Base-by-base conservation (phyloP, 2,329 filamentous ascomycete genomes). In the Westerdykella aurantiaca region DNA sequence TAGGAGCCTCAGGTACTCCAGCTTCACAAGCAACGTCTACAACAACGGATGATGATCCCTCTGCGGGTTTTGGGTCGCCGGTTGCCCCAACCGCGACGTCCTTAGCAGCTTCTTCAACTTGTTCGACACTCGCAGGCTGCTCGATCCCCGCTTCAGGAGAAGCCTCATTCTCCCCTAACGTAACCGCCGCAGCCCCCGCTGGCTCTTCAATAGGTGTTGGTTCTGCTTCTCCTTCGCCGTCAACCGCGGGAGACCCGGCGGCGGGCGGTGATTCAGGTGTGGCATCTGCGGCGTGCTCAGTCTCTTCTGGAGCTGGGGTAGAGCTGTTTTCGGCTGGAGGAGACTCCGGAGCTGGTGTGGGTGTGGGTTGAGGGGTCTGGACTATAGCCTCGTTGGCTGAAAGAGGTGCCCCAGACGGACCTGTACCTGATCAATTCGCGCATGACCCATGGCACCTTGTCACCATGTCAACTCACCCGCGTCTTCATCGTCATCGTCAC, bases 341-440 rank as follows among this genome's bases (percentile, higher is more conserved):
- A 12, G n/a, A n/a, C n/a, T 47, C 50, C 21, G 39, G 14, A 25
- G 40, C 22, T 34, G 42, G 38, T 23, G 46, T 34, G 9, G 22
- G 23, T 23, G 43, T 5, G 38, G 37, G 9, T 33, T 50, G 45
- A 43, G 55, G 48, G 12, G 53, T 46, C 29, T 57, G 58, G 38
- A 51, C 44, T 11, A 48, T 13, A 23, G 42, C 17, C 13, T 38
- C 39, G 39, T 49, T 33, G 38, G 12, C 39, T 41, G 21, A 46
- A 49, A 9, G 21, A 11, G 52, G 37, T 14, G 55, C 57, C 31
- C 46, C 52, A 38, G 52, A 56, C 45, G 51, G 43, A 31, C 49
- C 59, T 60, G 42, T 35, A n/a, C 37, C 45, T 42, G 33, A 45
- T 61, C 44, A 58, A 55, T 55, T 46, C 38, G 40, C 16, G 23